phyloP scores from a whole-genome alignment of 2,329 filamentous ascomycete species.

The Trichoderma sp. region DNA sequence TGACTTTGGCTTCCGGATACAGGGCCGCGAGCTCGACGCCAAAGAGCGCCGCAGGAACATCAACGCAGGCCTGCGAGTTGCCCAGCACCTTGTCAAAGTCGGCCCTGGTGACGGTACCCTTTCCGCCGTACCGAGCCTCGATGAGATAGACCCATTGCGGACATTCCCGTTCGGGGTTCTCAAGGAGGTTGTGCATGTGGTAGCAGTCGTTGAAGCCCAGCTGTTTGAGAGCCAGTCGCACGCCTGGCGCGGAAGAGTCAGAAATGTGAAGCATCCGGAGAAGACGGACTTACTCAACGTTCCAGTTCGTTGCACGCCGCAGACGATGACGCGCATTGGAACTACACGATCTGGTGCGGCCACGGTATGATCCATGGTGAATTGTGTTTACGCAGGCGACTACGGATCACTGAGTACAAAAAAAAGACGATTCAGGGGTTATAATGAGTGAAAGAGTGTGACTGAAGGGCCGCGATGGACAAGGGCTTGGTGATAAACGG shows the following conservation, averaged over 20 bases:
- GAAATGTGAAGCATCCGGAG: neutral
- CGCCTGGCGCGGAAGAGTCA: slow-evolving; percentile 26
- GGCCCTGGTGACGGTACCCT: slow-evolving; percentile 32
- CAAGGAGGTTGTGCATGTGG: slow-evolving; percentile 35
- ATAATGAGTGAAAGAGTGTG: neutral
- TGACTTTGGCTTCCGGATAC: slow-evolving; percentile 38
- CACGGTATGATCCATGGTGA: neutral
- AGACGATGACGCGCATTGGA: slow-evolving; percentile 41
- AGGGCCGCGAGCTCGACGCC: slow-evolving; percentile 35
- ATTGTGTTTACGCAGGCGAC: neutral
- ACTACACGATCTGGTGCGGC: slow-evolving; percentile 31
- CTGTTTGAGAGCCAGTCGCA: slow-evolving; percentile 33
- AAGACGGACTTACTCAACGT: slow-evolving; percentile 33
- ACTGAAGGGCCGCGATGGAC: neutral
- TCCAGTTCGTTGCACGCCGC: slow-evolving; percentile 38
- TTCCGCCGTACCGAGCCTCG: slow-evolving; percentile 33
- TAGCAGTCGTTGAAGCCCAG: slow-evolving; percentile 38
- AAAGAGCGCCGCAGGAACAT: slow-evolving; percentile 55
- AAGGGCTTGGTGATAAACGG: neutral
- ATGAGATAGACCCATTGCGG: slow-evolving; percentile 33
- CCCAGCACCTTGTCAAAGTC: slow-evolving; percentile 48
- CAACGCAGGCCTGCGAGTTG: slow-evolving; percentile 49
- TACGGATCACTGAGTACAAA: too few relatives aligned
- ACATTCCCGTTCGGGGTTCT: slow-evolving; percentile 26
- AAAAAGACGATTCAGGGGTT: too few relatives aligned